A percentile compares a stretch with the other conserved stretches of the same genome.
Evolutionary conservation across 2,329 filamentous ascomycete species (phyloP).

Genomic region (Helminthosporium solani): DNA sequence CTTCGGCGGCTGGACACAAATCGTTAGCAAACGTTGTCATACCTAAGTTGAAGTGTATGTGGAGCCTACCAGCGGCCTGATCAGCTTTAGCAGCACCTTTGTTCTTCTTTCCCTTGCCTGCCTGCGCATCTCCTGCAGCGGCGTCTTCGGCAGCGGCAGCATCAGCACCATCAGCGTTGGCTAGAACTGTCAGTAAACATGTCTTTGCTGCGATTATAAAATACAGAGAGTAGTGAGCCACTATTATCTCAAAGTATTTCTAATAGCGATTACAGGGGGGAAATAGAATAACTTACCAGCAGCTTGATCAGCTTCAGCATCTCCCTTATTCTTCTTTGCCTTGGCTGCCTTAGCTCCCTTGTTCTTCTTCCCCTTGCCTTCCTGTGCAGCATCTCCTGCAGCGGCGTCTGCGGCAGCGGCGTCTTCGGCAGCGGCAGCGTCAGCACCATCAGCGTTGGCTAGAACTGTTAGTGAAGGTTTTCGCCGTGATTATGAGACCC

Average conservation of each 20-base stretch:
- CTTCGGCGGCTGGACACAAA: no score
- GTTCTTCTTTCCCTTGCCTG: slow-evolving; percentile 2
- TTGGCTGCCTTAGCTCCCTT: slow-evolving; percentile 1
- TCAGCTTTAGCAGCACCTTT: slow-evolving; percentile 4
- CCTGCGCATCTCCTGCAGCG: not conserved
- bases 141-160: slow-evolving; percentile 2
- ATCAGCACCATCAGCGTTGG: not conserved
- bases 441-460: not conserved
- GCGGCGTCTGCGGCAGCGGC: not conserved
- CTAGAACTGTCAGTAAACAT: not conserved
- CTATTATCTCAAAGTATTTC: no score
- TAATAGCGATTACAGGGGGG: no score
- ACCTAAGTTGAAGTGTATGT: no score
- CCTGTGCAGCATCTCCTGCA: not conserved
- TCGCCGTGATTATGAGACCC: no score
- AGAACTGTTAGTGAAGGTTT: not conserved
- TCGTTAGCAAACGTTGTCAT: no score
- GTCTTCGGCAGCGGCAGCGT: slow-evolving; percentile 1
- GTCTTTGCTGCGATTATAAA: no score
- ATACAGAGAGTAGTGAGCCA: no score
- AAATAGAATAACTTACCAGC: not conserved
- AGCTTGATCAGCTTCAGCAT: slow-evolving; percentile 3
- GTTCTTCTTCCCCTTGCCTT: slow-evolving; percentile 2
- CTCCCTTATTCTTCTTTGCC: slow-evolving; percentile 3
- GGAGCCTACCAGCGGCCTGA: slow-evolving; percentile 4